Percentiles rank a stretch among this genome's conserved stretches.
Conservation (phyloP, 2,329 filamentous ascomycete species). For the Elsinoe australis region DNA sequence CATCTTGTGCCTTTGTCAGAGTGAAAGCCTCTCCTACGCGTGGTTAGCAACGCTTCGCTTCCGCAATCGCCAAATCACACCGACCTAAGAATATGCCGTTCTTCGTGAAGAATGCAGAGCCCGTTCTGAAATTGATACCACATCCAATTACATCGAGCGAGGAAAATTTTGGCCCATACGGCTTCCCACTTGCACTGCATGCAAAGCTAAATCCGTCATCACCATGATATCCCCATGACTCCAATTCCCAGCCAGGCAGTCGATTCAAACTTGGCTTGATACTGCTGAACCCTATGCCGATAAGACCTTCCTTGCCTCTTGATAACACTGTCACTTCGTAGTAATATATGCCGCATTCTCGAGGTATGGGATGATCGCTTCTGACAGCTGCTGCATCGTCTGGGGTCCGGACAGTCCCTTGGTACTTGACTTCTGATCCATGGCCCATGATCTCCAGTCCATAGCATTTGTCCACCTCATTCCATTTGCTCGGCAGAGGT, state of each 20-base stretch:
- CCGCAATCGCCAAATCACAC: constrained; percentile 19
- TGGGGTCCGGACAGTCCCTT: constrained; percentile 48
- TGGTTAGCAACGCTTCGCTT: background rate
- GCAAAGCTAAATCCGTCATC: constrained; percentile 59
- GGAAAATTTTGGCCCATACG: constrained; percentile 54
- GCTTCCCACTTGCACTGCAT: constrained; percentile 49
- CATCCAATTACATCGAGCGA: constrained; percentile 56
- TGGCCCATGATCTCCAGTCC: constrained; percentile 66
- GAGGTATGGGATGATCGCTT: constrained; percentile 77
- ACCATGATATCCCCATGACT: constrained; percentile 60
- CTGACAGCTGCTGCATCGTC: constrained; percentile 77
- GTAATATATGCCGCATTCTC: constrained; percentile 89
- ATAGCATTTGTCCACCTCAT: constrained; percentile 63
- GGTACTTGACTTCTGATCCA: constrained; percentile 64
- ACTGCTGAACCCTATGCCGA: constrained; percentile 55
- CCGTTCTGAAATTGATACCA: constrained; percentile 56
- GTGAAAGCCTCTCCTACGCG: constrained; percentile 57
- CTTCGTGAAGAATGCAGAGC: constrained; percentile 57
- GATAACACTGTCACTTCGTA: constrained; percentile 66
- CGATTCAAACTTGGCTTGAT: constrained; percentile 52
- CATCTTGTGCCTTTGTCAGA: constrained; percentile 49
- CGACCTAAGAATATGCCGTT: constrained; percentile 53
- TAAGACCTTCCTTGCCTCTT: constrained; percentile 54
- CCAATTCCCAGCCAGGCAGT: constrained; percentile 58
- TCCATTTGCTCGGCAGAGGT: constrained; percentile 77